Conservation (phyloP, 169 alveolate genomes). For the Eimeria maxima region DNA sequence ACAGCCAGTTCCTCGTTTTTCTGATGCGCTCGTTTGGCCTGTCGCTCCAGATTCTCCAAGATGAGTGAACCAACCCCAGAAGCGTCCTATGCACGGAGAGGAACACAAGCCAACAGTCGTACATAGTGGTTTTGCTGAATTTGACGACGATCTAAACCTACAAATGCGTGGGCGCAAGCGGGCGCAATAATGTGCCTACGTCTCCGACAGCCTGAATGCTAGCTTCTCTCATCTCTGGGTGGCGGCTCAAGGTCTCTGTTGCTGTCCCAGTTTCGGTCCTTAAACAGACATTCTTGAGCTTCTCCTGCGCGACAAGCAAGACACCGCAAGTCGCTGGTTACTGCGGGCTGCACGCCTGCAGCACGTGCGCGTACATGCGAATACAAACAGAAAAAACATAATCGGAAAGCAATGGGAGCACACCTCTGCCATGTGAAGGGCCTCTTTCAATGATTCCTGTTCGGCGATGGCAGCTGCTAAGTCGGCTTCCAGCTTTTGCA, state of each 20-base stretch:
- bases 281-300: neutral
- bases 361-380: neutral
- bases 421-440: constrained; percentile 36
- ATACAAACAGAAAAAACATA: neutral
- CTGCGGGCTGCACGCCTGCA: neutral
- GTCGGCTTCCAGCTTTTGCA: constrained; percentile 35
- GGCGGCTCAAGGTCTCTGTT: constrained; percentile 15
- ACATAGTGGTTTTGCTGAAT: neutral
- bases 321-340: neutral
- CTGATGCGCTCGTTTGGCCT: constrained; percentile 31
- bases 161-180: neutral
- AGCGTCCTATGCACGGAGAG: neutral
- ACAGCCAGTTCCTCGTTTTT: constrained; percentile 39
- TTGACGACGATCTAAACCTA: neutral
- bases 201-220: constrained; percentile 34
- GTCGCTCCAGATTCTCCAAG: constrained; percentile 26
- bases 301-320: neutral
- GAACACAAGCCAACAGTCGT: neutral
- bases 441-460: constrained; percentile 11
- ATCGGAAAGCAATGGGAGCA: neutral
- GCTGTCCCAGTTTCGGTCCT: constrained; percentile 21
- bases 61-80: neutral
- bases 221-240: constrained; percentile 27
- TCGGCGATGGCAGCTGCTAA: constrained; percentile 30
- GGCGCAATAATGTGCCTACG: neutral